phyloP scores from a whole-genome alignment of 129 eudicot species.

The Ambrosia artemisiifolia region DNA sequence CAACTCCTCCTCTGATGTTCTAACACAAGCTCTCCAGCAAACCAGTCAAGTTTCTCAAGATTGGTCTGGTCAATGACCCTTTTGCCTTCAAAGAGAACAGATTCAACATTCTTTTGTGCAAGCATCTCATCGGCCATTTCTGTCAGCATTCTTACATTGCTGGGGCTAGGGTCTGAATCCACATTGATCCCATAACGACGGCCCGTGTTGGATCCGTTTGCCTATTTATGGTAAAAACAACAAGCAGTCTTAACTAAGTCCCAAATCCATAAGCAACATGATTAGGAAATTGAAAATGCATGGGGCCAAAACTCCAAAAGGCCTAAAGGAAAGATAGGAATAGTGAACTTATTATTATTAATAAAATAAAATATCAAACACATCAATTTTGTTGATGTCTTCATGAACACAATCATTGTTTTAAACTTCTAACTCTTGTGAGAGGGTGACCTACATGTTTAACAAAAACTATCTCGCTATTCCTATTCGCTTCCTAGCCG shows the following conservation, averaged over 20 bases:
- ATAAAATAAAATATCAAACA: constrained; percentile 5
- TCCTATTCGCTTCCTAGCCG: not conserved
- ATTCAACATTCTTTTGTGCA: constrained; percentile 82
- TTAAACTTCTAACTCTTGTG: constrained; percentile 4
- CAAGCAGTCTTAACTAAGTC: not conserved
- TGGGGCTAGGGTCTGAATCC: constrained; percentile 73
- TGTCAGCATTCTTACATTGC: constrained; percentile 59
- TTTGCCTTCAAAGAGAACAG: constrained; percentile 82
- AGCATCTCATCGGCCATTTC: constrained; percentile 81
- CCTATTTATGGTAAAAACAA: constrained; percentile 38
- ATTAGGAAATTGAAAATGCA: constrained; percentile 1
- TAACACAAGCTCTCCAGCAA: constrained; percentile 86
- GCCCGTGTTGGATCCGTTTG: constrained; percentile 69
- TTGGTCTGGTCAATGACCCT: constrained; percentile 74
- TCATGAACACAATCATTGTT: constrained; percentile 16
- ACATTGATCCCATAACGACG: constrained; percentile 58
- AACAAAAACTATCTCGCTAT: not conserved
- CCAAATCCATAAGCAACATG: not conserved
- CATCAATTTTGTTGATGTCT: constrained; percentile 11
- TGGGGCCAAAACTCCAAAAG: constrained; percentile 5
- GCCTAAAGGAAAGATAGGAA: not conserved
- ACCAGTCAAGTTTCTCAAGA: constrained; percentile 87
- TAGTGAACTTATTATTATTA: not conserved
- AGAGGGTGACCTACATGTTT: constrained; percentile 19
- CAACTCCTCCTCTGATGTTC: constrained; percentile 97